Evolutionary conservation across 441 rosid genomes (phyloP).

Genomic region (Kokia cookei): DNA sequence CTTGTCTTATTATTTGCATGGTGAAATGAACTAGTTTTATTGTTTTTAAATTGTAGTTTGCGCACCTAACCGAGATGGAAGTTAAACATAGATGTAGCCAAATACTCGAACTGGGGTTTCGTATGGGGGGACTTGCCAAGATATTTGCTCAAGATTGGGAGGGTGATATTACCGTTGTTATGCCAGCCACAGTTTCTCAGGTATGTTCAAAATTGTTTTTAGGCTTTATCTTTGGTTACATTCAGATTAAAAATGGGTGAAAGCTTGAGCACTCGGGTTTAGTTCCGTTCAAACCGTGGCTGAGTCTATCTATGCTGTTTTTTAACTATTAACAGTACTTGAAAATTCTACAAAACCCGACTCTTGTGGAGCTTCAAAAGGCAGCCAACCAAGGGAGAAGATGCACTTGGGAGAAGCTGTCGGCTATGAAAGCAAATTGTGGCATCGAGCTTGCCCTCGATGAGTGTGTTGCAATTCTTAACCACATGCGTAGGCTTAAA

Average conservation of each 20-base stretch:
- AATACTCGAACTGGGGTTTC: slow-evolving; percentile 84
- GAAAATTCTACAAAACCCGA: slow-evolving; percentile 84
- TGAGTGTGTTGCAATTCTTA: slow-evolving; percentile 80
- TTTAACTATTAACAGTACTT: slow-evolving; percentile 45
- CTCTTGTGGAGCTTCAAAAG: slow-evolving; percentile 74
- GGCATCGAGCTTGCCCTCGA: slow-evolving; percentile 95
- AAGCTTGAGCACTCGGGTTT: background rate
- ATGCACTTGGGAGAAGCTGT: slow-evolving; percentile 98
- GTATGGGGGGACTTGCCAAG: slow-evolving; percentile 82
- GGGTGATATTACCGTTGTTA: slow-evolving; percentile 93
- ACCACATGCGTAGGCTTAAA: slow-evolving; percentile 94
- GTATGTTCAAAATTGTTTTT: slow-evolving; percentile 25
- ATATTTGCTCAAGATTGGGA: slow-evolving; percentile 99
- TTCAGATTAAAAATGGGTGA: background rate
- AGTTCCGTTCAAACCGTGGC: background rate
- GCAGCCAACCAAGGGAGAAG: slow-evolving; percentile 96
- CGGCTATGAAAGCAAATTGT: slow-evolving; percentile 94
- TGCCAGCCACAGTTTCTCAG: slow-evolving; percentile 97
- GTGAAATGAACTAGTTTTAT: slow-evolving; percentile 1
- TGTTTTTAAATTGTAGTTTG: slow-evolving; percentile 48
- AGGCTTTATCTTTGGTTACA: background rate
- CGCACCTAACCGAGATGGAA: slow-evolving; percentile 90
- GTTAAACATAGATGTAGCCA: slow-evolving; percentile 94
- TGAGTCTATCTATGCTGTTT: background rate
- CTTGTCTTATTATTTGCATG: background rate